Evolutionary conservation across 495 filamentous ascomycete genomes (phyloP), one percentile per base, ranked within the genome.

Genomic region (Aspergillus taichungensis): DNA sequence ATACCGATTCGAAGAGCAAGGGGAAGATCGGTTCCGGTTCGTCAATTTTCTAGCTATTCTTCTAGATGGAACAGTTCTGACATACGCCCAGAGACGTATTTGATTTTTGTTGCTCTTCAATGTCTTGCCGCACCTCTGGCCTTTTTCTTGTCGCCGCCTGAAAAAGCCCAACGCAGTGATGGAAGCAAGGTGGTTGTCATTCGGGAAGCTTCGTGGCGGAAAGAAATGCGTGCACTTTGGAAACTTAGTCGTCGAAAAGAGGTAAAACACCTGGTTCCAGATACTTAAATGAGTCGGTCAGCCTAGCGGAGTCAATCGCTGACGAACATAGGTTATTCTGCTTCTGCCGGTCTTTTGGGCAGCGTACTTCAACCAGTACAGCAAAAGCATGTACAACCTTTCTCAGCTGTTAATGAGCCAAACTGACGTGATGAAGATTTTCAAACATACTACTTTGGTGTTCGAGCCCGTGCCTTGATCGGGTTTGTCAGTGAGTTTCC

Each of bases 71-170:
- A 1, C 10, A 14, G 18, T 33, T 28, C 42, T 37, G n/a, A 41
- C 30, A 11, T 8, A 3, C 30, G 29, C 18, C 8, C 30, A 60
- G 56, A 60, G 41, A 76, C 78, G 0, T 81, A 78, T 51, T 57
- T 79, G 6, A 65, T 78, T 9, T 82, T 83, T 45, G 75, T 83
- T 32, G 74, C 73, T 2, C 55, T 82, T 2, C 78, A 83, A 59
- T 73, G 73, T 32, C 52, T 72, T 6, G 75, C 76, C 0, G 73
- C 72, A 0, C 58, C 78, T 12, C 60, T 79, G 0, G 79, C 64
- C 0, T 56, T 78, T 9, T 57, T 82, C 5, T 57, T 83, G 2
- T 76, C 73, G n/a, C 57, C 47, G 3, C 78, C 80, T 0, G 55
- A 61, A 6, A 66, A 75, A 14, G 80, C 82, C 0, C 68, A 82